Base-by-base conservation (phyloP, 2,329 filamentous ascomycete genomes). In the Xylaria sp. region DNA sequence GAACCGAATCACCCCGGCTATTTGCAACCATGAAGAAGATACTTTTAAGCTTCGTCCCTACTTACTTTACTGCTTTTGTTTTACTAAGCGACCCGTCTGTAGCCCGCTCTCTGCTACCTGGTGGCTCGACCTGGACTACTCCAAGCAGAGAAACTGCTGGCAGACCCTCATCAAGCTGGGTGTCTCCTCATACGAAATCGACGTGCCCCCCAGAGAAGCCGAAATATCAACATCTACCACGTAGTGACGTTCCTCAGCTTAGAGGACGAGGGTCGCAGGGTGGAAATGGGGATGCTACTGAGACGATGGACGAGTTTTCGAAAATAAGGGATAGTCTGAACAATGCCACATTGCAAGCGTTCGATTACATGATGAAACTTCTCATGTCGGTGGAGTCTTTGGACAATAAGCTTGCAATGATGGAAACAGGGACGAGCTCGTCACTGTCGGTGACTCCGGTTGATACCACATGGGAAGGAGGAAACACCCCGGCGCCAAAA, bases 331-430 rank as follows among this genome's bases (percentile, higher is more conserved):
- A 37, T 17, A 22, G 45, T 18, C 24, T 52, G 39, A 48, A 48
- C 19, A 48, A 56, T 17, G 53, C 40, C 17, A 51, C 53, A n/a
- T 17, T 24, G n/a, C 38, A 51, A 40, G 53, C 37, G 20, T n/a
- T 49, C 29, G 16, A 26, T 11, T 51, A 46, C 26, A 56, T 56
- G 48, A 41, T 19, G 17, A 6, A 40, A 11, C 44, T 56, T 18
- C 7, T 48, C 9, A 16, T 29, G 17, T 48, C 45, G 17, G 11
- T 56, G 7, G 20, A 51, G 34, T 38, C 37, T 43, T 19, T 52
- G 20, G 20, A 29, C n/a, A 41, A 17, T 17, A 52, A 42, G 39
- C 38, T 47, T 18, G 47, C 44, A 3, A 38, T 43, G 44, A 24
- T 52, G 9, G 50, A 47, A 34, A 39, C 50, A 26, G 44, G 11